These are phyloP conservation scores for Panaeolus cyanescens DNA, from an alignment of 768 basidiomycete species.

Conservation along the genomic window DNA sequence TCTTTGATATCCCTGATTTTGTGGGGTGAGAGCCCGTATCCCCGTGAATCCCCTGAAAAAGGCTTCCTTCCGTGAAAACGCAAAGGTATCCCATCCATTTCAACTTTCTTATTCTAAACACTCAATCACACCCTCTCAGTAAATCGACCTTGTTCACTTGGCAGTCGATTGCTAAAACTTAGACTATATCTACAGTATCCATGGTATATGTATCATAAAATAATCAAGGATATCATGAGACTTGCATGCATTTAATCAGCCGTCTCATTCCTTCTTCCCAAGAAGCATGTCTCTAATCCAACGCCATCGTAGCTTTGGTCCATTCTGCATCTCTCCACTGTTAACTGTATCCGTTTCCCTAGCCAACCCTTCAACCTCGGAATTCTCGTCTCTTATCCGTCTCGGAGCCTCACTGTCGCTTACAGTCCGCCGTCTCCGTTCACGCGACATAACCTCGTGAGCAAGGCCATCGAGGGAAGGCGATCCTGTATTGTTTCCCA, in stretches of 20 bases:
- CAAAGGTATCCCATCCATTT: too few species aligned
- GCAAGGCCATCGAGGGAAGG: constrained; percentile 31
- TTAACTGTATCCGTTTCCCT: constrained; percentile 7
- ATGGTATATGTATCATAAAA: neutral
- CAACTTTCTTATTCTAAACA: too few species aligned
- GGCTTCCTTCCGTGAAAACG: too few species aligned
- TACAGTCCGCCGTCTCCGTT: constrained; percentile 45
- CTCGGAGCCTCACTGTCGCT: constrained; percentile 43
- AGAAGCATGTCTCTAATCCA: constrained; percentile 28
- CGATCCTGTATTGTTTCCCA: neutral
- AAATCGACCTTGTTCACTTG: too few species aligned
- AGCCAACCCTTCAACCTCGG: constrained; percentile 7
- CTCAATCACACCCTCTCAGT: too few species aligned
- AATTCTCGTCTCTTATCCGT: constrained; percentile 6
- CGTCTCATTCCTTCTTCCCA: constrained; percentile 1
- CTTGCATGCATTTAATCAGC: neutral
- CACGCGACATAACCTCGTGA: constrained; percentile 21
- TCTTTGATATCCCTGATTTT: constrained; percentile 1
- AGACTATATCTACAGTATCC: neutral
- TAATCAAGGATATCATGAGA: neutral
- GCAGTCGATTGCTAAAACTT: neutral
- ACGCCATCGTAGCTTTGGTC: constrained; percentile 20
- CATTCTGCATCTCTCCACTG: neutral
- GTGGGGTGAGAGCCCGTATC: neutral
- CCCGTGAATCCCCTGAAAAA: too few species aligned